Evolutionary conservation across 176 grass and related monocot genomes (phyloP), one percentile per base, ranked within the genome.

Genomic region (Calamus simplicifolius): DNA sequence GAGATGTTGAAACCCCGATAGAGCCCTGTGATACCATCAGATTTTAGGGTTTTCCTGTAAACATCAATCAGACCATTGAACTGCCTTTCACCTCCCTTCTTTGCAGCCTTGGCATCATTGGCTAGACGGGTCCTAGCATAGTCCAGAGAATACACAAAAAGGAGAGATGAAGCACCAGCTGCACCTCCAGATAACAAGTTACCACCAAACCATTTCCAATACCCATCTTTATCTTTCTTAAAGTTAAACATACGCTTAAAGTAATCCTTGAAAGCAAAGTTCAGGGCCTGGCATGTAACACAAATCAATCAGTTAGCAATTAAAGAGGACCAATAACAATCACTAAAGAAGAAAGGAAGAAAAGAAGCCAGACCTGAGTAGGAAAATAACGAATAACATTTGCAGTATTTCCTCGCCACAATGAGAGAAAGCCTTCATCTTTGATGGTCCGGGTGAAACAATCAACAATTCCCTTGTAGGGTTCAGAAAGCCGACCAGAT

Each of bases 351-450:
- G 8, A 1, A 35, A 35, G 6, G 7, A 2, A 35, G 0, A 7
- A 35, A 7, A 7, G 8, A 10, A 49, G 15, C 19, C 3, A 6
- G 21, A 31, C 57, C 38, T 51, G 63, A 50, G 63, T 29, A 4
- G 63, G 63, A 28, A 66, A 66, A 66, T 66, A 66, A 29, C 63
- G 63, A 51, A 52, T 26, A 66, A 52, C 63, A 28, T 66, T 66
- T 66, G 25, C 63, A 10, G 63, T 52, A 18, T 66, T 66, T 29
- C 63, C 63, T 53, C 63, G 21, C 63, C 63, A 66, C 49, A 66
- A 27, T 26, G 63, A 52, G 12, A 6, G 0, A 27, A 66, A 29
- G 5, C 49, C 25, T 52, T 66, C 63, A 52, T 66, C 48, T 25
- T 66, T 66, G 2, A 66, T 18, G 7, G 63, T 66, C 29, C 63